phyloP scores from a whole-genome alignment of 257 asterid genomes.

The Solanum pinnatisectum region DNA sequence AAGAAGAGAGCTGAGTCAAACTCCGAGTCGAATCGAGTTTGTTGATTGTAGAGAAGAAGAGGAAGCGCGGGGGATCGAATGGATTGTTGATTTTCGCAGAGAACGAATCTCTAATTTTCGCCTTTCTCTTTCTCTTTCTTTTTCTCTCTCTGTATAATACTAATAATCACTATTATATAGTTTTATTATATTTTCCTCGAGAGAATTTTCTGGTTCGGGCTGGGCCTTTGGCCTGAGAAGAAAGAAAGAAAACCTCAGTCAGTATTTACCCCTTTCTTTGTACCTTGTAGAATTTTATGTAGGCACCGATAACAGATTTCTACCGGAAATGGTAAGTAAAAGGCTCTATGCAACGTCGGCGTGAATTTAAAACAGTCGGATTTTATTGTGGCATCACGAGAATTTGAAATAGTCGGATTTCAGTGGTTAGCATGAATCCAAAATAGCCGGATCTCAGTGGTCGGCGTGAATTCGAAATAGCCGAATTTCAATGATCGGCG shows the following conservation, averaged over 20 bases:
- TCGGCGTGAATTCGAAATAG: no score
- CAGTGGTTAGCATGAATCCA: no score
- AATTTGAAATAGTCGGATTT: no score
- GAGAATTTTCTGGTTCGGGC: background rate
- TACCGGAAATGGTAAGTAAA: background rate
- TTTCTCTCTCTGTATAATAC: background rate
- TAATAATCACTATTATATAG: background rate
- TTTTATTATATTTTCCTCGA: background rate
- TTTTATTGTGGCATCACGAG: no score
- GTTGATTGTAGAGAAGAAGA: background rate
- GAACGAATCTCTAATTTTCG: conserved; percentile 38
- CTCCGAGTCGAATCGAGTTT: background rate
- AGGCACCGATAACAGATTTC: background rate
- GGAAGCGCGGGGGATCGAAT: conserved; percentile 5
- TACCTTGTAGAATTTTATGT: background rate
- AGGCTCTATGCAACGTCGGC: accelerated
- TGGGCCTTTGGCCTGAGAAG: conserved; percentile 3
- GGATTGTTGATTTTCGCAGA: conserved; percentile 34
- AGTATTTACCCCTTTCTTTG: background rate
- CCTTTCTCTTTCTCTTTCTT: background rate
- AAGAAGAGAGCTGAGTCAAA: conserved; percentile 21
- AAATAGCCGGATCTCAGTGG: no score
- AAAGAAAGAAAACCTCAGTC: background rate
- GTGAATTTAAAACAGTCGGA: no score
- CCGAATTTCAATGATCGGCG: accelerated